Base-by-base conservation (phyloP, 2,329 filamentous ascomycete species). In the Rhynchosporium agropyri region DNA sequence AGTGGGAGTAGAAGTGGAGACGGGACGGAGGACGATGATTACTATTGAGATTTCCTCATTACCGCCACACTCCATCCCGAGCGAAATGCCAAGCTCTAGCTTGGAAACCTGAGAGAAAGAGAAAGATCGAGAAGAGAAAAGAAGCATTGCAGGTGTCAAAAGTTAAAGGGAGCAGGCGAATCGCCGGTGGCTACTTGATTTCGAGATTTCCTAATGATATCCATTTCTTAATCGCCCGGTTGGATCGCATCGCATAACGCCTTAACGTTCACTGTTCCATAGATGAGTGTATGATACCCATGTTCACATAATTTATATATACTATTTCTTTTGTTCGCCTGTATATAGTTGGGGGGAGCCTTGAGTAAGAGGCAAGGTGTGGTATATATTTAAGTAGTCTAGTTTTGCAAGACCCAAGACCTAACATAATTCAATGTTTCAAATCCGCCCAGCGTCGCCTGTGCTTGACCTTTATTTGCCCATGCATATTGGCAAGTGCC, bases 251-350 rank as follows among this genome's bases (percentile, higher is more conserved):
- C 50, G 28, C 50, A 56, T 55, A 50, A 57, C 42, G 46, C 40
- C 59, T 28, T 33, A 54, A 60, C 48, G 42, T 42, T 38, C 36
- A 26, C 40, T 54, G 53, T 20, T 65, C 58, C 61, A 62, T 61
- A 58, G 51, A 65, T 65, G 58, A 63, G 64, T 65, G 64, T 65
- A 65, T 65, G 64, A 65, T 65, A 65, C 64, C 64, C 64, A 65
- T 63, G 61, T 65, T 60, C 31, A 28, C 29, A 53, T 46, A 57
- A 62, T 36, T 31, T 48, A 38, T 56, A 56, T 56, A 51, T 54
- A 54, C 46, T 53, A 29, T 60, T 60, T 60, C 58, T 43, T 42
- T 60, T 45, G 51, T 54, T 54, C 40, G 20, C 51, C 33, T 57
- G 40, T 57, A 57, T 40, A 57, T 46, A 57, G 54, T 33, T 46